These are phyloP conservation scores for Angomonas ambiguus DNA, from an alignment of 208 protist species.

Conservation along the genomic window DNA sequence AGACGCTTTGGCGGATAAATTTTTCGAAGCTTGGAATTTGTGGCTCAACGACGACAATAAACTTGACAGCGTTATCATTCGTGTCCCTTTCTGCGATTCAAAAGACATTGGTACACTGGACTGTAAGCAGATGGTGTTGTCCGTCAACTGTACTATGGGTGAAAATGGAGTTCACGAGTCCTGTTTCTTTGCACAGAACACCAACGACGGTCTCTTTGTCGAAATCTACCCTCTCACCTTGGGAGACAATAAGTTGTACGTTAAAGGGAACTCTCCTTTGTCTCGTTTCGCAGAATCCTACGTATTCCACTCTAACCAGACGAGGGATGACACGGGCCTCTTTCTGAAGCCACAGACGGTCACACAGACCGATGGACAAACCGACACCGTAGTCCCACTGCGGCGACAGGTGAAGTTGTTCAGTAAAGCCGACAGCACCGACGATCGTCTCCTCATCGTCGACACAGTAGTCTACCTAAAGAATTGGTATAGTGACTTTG, in stretches of 20 bases:
- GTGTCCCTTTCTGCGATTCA: conserved; percentile 32
- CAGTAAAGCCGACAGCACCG: not conserved
- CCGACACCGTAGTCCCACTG: conserved; percentile 16
- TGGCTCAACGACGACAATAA: conserved; percentile 16
- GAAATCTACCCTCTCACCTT: not conserved
- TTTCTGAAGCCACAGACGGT: not conserved
- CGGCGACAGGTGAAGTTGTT: conserved; percentile 17
- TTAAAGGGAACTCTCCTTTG: not conserved
- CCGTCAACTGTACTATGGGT: not conserved
- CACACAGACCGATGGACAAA: not conserved
- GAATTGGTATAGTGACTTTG: conserved; percentile 34
- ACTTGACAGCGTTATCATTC: conserved; percentile 10
- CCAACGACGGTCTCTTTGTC: not conserved
- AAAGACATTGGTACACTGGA: not conserved
- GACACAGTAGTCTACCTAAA: conserved; percentile 29
- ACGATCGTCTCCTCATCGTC: conserved; percentile 17
- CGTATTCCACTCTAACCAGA: not conserved
- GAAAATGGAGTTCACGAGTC: not conserved
- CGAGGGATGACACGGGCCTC: not conserved
- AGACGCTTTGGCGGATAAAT: conserved; percentile 20
- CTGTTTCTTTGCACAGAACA: not conserved
- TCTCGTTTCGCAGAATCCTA: not conserved
- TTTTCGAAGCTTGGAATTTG: conserved; percentile 26
- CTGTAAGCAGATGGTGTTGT: conserved; percentile 27
- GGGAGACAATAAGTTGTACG: not conserved